Evolutionary conservation across 2,329 filamentous ascomycete species (phyloP).

Genomic region (Verticillium nonalfalfae): DNA sequence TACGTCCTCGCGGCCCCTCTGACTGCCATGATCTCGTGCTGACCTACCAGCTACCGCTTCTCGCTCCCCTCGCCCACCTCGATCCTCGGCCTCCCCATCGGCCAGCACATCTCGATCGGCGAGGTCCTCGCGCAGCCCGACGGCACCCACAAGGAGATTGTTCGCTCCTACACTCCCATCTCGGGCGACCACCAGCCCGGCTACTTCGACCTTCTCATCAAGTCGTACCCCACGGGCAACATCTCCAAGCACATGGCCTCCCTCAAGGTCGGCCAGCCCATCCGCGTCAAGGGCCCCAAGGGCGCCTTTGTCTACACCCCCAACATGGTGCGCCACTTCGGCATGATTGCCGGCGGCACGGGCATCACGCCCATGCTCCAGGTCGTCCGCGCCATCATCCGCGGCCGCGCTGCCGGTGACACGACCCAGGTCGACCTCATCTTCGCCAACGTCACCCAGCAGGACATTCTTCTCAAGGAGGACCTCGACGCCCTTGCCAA

Average conservation of each 20-base stretch:
- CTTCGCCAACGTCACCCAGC: slow-evolving; percentile 90
- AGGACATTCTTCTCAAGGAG: slow-evolving; percentile 90
- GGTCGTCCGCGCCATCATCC: slow-evolving; percentile 83
- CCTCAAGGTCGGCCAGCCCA: slow-evolving; percentile 75
- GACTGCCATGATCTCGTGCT: neutral
- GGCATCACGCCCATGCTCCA: slow-evolving; percentile 99
- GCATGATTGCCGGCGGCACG: slow-evolving; percentile 96
- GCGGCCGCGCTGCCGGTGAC: slow-evolving; percentile 72
- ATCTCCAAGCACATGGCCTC: slow-evolving; percentile 90
- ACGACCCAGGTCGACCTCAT: slow-evolving; percentile 88
- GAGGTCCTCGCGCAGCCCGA: slow-evolving; percentile 63
- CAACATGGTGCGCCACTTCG: slow-evolving; percentile 94
- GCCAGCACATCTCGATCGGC: slow-evolving; percentile 96
- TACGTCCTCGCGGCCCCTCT: slow-evolving; percentile 31
- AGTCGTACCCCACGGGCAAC: slow-evolving; percentile 95
- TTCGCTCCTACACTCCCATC: slow-evolving; percentile 89
- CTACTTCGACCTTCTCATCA: slow-evolving; percentile 94
- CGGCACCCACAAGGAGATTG: slow-evolving; percentile 73
- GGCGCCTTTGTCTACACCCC: slow-evolving; percentile 96
- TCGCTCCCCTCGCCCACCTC: slow-evolving; percentile 68
- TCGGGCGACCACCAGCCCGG: slow-evolving; percentile 84
- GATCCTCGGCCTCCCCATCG: slow-evolving; percentile 93
- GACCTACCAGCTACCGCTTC: slow-evolving; percentile 72
- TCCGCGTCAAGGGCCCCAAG: slow-evolving; percentile 91
- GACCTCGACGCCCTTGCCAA: slow-evolving; percentile 75